phyloP scores from a whole-genome alignment of 257 asterid genomes.

The Salvia rosmarinus region DNA sequence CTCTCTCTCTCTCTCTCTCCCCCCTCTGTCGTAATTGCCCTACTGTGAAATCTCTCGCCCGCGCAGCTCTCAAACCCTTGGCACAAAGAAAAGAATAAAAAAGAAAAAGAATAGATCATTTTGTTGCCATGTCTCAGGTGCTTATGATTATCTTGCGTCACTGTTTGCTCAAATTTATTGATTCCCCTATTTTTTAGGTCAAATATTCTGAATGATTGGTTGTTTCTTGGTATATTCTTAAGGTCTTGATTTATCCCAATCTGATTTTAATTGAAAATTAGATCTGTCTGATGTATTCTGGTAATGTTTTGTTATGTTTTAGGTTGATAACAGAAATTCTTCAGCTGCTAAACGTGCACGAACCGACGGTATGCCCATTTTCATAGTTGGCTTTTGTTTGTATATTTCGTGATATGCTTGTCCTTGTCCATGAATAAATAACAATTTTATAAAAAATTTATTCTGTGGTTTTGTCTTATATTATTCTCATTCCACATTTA shows the following conservation, averaged over 20 bases:
- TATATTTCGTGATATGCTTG: neutral
- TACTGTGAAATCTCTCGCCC: slow-evolving; percentile 32
- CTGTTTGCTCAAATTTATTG: neutral
- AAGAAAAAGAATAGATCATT: neutral
- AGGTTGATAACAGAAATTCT: slow-evolving; percentile 82
- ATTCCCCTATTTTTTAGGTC: slow-evolving; percentile 4
- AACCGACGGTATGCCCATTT: slow-evolving; percentile 61
- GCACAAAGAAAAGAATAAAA: neutral
- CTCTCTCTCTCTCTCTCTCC: slow-evolving; percentile 23
- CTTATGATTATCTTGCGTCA: neutral
- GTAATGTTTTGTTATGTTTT: slow-evolving; percentile 27
- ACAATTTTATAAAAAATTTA: neutral
- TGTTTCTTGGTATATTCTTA: neutral
- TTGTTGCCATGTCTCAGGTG: slow-evolving; percentile 48
- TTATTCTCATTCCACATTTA: neutral
- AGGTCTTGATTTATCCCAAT: neutral
- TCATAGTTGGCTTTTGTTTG: neutral
- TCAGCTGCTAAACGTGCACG: slow-evolving; percentile 86
- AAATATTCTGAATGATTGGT: neutral
- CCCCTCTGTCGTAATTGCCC: slow-evolving; percentile 20
- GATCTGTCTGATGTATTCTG: slow-evolving; percentile 1
- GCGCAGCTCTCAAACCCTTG: slow-evolving; percentile 30
- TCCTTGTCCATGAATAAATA: neutral
- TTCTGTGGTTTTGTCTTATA: neutral
- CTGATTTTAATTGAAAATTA: neutral